These are phyloP conservation scores for Crucibulum laeve DNA, from an alignment of 768 basidiomycete genomes.

Conservation along the genomic window DNA sequence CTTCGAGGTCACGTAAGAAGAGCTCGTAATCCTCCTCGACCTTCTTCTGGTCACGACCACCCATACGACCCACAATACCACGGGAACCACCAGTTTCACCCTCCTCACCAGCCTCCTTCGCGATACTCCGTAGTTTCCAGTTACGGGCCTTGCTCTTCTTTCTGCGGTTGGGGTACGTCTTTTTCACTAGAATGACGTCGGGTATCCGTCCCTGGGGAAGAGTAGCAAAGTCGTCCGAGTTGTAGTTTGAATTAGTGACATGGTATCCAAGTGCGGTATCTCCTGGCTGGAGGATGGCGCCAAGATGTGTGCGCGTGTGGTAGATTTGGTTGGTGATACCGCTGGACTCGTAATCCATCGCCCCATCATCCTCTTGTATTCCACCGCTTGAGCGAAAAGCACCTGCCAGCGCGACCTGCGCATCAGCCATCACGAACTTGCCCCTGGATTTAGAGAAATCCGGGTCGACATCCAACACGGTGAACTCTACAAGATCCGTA, in stretches of 20 bases:
- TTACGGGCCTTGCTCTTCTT: constrained; percentile 84
- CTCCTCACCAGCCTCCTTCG: constrained; percentile 86
- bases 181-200: constrained; percentile 91
- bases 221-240: constrained; percentile 78
- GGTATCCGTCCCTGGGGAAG: constrained; percentile 69
- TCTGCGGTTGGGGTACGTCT: constrained; percentile 89
- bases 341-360: constrained; percentile 60
- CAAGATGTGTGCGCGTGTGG: constrained; percentile 96
- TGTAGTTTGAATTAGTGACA: constrained; percentile 87
- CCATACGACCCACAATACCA: constrained; percentile 87
- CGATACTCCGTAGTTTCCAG: constrained; percentile 91
- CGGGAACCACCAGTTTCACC: constrained; percentile 73
- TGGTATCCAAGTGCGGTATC: constrained; percentile 92
- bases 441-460: constrained; percentile 55
- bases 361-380: constrained; percentile 35
- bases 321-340: constrained; percentile 73
- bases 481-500: constrained; percentile 90
- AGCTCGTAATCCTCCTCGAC: constrained; percentile 96
- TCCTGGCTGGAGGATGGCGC: constrained; percentile 86
- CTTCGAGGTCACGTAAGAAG: constrained; percentile 91
- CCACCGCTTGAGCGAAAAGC: constrained; percentile 59
- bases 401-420: constrained; percentile 83
- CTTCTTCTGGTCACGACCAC: constrained; percentile 86
- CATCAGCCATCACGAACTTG: constrained; percentile 75
- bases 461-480: constrained; percentile 90